A percentile compares a stretch with the other conserved stretches of the same genome.
phyloP scores from a whole-genome alignment of 345 rosid genomes.

The Syzygium jambos region DNA sequence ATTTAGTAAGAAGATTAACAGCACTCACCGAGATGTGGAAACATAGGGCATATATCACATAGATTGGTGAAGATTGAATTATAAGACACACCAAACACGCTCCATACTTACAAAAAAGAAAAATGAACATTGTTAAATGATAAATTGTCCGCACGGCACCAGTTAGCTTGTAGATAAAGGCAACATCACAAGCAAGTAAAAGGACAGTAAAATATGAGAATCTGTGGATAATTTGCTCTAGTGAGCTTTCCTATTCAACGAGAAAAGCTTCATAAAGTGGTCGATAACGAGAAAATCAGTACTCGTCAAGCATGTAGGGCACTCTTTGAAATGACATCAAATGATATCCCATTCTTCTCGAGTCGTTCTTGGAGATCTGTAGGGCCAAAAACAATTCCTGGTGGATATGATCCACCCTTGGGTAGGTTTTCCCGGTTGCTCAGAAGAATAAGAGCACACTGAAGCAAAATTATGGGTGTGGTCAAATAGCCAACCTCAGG shows the following conservation, averaged over 20 bases:
- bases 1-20: not conserved
- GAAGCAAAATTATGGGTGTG: conserved; percentile 58
- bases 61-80: not conserved
- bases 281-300: not conserved
- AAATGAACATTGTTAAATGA: not conserved
- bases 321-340: conserved; percentile 57
- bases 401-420: conserved; percentile 68
- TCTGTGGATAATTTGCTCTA: not conserved
- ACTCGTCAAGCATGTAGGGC: conserved; percentile 2
- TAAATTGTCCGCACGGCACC: not conserved
- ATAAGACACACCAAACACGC: not conserved
- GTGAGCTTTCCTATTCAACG: not conserved
- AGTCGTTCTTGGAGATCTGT: conserved; percentile 66
- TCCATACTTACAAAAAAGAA: not conserved
- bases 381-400: conserved; percentile 73
- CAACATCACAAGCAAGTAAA: not conserved
- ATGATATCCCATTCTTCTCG: conserved; percentile 67
- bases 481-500: conserved; percentile 86
- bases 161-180: not conserved
- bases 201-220: not conserved
- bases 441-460: conserved; percentile 57
- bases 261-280: not conserved
- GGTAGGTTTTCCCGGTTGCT: conserved; percentile 52
- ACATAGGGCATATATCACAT: not conserved
- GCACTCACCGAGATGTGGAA: not conserved